These are phyloP conservation scores for Ramaria rubella DNA, from an alignment of 768 basidiomycete genomes.

Conservation along the genomic window DNA sequence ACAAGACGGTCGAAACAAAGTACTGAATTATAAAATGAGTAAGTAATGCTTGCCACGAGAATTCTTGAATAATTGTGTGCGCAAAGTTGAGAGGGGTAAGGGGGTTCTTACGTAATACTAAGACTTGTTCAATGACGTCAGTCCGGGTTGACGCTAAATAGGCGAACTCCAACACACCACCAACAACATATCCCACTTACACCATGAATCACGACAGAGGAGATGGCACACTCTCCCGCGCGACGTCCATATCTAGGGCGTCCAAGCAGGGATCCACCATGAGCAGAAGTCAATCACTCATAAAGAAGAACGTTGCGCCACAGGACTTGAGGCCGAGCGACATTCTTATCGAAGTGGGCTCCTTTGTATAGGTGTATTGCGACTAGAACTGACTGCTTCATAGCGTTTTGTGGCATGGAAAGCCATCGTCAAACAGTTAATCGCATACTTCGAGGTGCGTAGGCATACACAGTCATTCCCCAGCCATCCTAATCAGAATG, in stretches of 20 bases:
- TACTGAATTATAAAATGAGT: too few relatives aligned
- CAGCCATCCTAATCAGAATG: background rate
- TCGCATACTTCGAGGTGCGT: constrained; percentile 75
- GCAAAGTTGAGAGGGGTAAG: too few relatives aligned
- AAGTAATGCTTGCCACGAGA: too few relatives aligned
- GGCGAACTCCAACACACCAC: too few relatives aligned
- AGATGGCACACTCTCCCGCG: constrained; percentile 44
- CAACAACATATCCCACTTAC: too few relatives aligned
- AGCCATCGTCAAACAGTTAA: constrained; percentile 91
- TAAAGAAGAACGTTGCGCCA: constrained; percentile 89
- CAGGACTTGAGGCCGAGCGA: constrained; percentile 90
- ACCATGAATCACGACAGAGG: constrained; percentile 7
- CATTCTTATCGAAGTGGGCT: constrained; percentile 72
- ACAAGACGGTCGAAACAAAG: too few relatives aligned
- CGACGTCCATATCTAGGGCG: constrained; percentile 64
- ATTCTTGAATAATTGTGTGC: too few relatives aligned
- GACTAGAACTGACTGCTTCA: background rate
- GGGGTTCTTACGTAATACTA: too few relatives aligned
- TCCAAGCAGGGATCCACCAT: constrained; percentile 62
- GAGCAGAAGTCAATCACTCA: constrained; percentile 77
- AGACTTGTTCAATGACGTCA: too few relatives aligned
- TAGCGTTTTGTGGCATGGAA: constrained; percentile 87
- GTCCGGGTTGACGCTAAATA: too few relatives aligned
- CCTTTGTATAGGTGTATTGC: background rate
- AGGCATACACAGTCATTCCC: background rate